These are phyloP conservation scores for Flaveria floridana DNA, from an alignment of 140 eudicot genomes.

Conservation along the genomic window DNA sequence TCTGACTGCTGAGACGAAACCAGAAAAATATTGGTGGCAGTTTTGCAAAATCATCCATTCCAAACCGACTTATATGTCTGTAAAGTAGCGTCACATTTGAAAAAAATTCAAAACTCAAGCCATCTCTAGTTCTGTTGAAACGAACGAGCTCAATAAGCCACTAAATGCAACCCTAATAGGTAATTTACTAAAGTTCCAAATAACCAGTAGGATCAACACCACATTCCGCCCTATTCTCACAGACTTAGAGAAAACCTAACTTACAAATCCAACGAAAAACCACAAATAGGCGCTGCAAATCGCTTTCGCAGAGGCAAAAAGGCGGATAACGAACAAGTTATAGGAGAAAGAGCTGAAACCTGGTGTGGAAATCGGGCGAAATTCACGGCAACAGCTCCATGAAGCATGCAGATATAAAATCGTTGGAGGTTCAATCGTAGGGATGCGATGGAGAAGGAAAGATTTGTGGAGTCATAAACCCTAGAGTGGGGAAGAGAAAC, in stretches of 20 bases:
- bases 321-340: constrained; percentile 24
- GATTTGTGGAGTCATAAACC: constrained; percentile 31
- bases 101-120: not conserved
- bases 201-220: constrained; percentile 29
- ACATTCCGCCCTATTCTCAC: constrained; percentile 26
- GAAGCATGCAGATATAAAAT: constrained; percentile 28
- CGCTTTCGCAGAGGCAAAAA: constrained; percentile 12
- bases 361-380: constrained; percentile 17
- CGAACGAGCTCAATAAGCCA: not conserved
- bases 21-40: constrained; percentile 13
- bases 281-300: not conserved
- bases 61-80: not conserved
- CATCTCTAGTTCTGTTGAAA: not conserved
- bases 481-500: constrained; percentile 24
- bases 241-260: constrained; percentile 31
- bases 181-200: not conserved
- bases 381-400: constrained; percentile 32
- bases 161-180: constrained; percentile 26
- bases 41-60: constrained; percentile 7
- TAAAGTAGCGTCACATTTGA: not conserved
- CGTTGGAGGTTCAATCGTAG: constrained; percentile 18
- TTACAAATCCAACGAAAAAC: constrained; percentile 15
- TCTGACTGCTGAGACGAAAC: not conserved
- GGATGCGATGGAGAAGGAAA: constrained; percentile 7
- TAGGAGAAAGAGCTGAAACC: constrained; percentile 33